A percentile compares a stretch with the other conserved stretches of the same genome.
These are phyloP conservation scores for Nicotiana obtusifolia DNA, from an alignment of 257 asterid species.

Conservation along the genomic window DNA sequence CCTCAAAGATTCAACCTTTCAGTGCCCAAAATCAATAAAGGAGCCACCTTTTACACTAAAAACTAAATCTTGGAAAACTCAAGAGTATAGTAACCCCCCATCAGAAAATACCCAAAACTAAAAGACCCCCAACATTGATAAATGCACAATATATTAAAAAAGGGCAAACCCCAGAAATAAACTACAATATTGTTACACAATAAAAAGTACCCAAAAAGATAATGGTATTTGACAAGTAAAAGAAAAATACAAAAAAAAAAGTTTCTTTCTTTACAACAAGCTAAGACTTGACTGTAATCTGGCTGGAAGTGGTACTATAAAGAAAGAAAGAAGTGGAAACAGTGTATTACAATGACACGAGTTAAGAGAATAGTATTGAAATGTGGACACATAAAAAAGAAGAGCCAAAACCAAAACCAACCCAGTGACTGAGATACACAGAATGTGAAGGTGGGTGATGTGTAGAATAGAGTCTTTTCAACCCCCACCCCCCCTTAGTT, in stretches of 20 bases:
- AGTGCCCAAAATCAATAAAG: conserved; percentile 27
- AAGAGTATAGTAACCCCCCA: conserved; percentile 34
- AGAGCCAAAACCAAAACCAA: background rate
- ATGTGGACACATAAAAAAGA: conserved; percentile 20
- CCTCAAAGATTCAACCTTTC: conserved; percentile 31
- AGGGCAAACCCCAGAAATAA: conserved; percentile 13
- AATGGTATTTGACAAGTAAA: background rate
- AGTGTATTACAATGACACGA: conserved; percentile 11
- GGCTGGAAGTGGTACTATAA: conserved; percentile 35
- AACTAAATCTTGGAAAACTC: conserved; percentile 26
- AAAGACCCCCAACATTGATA: conserved; percentile 28
- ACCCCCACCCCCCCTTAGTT: background rate
- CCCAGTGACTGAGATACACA: background rate
- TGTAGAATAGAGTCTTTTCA: background rate
- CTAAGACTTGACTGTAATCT: conserved; percentile 42
- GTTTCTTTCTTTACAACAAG: conserved; percentile 23
- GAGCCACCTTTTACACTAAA: conserved; percentile 26
- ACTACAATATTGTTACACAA: conserved; percentile 8
- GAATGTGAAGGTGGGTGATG: conserved; percentile 2
- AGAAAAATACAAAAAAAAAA: background rate
- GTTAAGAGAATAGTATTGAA: conserved; percentile 17
- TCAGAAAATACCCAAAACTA: conserved; percentile 27
- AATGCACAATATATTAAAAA: conserved; percentile 24
- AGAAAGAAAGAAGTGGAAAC: background rate
- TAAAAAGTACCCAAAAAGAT: conserved; percentile 26